Evolutionary conservation across 2,329 filamentous ascomycete genomes (phyloP).

Genomic region (Venturia oleaginea): DNA sequence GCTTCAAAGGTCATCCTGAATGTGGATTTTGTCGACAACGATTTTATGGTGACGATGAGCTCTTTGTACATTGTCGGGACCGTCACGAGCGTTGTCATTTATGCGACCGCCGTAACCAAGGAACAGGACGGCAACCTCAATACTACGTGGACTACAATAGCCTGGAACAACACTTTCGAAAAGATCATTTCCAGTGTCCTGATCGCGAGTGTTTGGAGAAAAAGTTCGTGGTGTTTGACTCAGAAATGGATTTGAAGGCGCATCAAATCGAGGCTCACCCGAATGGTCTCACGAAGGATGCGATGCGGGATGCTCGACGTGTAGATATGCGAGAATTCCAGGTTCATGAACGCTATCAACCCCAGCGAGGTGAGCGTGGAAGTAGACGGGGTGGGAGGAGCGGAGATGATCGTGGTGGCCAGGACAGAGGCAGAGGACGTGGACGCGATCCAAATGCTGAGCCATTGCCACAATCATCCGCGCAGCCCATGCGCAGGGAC

Average conservation of each 20-base stretch:
- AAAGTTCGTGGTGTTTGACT: slow-evolving; percentile 95
- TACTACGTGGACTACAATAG: slow-evolving; percentile 87
- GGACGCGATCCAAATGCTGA: slow-evolving; percentile 85
- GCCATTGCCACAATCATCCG: slow-evolving; percentile 63
- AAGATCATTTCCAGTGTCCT: slow-evolving; percentile 76
- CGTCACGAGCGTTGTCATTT: slow-evolving; percentile 94
- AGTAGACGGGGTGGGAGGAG: slow-evolving; percentile 22
- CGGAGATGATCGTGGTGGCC: slow-evolving; percentile 35
- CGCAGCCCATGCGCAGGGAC: slow-evolving; percentile 72
- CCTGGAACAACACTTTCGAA: slow-evolving; percentile 76
- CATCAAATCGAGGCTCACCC: slow-evolving; percentile 83
- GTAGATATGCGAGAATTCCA: slow-evolving; percentile 79
- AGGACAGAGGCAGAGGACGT: slow-evolving; percentile 43
- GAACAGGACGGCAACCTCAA: slow-evolving; percentile 56
- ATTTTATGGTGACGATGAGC: slow-evolving; percentile 93
- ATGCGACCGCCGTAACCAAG: slow-evolving; percentile 61
- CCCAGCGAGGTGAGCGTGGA: slow-evolving; percentile 37
- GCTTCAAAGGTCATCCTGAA: slow-evolving; percentile 90
- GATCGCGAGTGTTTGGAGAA: slow-evolving; percentile 88
- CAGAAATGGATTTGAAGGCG: slow-evolving; percentile 88
- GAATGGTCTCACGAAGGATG: slow-evolving; percentile 70
- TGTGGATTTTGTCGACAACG: slow-evolving; percentile 86
- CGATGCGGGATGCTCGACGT: slow-evolving; percentile 68
- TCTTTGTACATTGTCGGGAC: slow-evolving; percentile 86
- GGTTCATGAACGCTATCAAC: slow-evolving; percentile 44